Evolutionary conservation across 768 basidiomycete genomes (phyloP), one percentile per base, ranked within the genome.

Genomic region (Daedalea quercina): DNA sequence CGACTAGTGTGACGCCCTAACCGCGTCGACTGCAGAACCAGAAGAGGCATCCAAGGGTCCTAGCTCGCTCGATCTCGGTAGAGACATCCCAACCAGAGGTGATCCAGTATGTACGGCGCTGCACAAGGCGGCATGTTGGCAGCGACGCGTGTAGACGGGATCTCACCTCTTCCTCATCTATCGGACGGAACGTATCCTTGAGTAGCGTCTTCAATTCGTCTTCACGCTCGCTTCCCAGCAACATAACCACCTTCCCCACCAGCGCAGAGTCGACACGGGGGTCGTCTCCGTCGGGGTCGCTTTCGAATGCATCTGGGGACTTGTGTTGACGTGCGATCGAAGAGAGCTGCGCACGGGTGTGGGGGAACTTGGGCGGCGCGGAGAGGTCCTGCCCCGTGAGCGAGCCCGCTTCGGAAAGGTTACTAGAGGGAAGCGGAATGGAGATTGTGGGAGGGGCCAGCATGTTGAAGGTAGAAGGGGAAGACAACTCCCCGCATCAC

Each of bases 171-270:
- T 83, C 81, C 52, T 84, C 80, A 65, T 85, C 82, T 56, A 86
- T 60, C 19, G 63, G 57, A 1, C 77, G 80, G 65, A 83, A 90
- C 24, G 77, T 80, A 33, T 77, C 76, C 69, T 82, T 87, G 54
- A 96, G 76, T 33, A 92, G 62, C 0, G 66, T 60, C 69, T 94
- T 94, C 63, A 95, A 82, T 45, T 83, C 82, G 51, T 95, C 94
- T 69, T 94, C 94, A 53, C 86, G 81, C 69, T 97, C 94, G 49
- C 84, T 81, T 26, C 79, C 80, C 35, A 96, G 78, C 48, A 90
- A 70, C 2, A 73, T 70, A 23, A 87, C 87, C 3, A 94, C 85
- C 61, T 76, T 75, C 61, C 75, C 79, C n/a, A 94, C 79, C 9
- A 94, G 68, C 33, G 74, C 69, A 3, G 81, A 74, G 41, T 76